Evolutionary conservation across 2,329 filamentous ascomycete species (phyloP), one percentile per base, ranked within the genome.

Genomic region (Pezicula radicicola): DNA sequence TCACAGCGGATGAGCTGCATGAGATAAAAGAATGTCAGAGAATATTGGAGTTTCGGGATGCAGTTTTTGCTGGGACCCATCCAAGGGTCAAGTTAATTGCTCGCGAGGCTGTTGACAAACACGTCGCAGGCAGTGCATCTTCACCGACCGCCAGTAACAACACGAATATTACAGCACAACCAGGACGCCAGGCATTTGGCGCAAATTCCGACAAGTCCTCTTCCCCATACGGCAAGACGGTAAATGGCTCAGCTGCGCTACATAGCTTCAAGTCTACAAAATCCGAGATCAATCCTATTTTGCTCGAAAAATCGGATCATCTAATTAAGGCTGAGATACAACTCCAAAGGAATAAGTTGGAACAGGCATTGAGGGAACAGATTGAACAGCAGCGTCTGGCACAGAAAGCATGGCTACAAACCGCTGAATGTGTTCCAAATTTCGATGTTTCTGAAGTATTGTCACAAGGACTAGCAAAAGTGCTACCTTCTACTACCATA

Each of bases 221-320:
- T 49, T 61, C 53, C 37, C 56, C 51, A 53, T 60, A 57, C 49
- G 55, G 56, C 41, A 55, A 48, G 51, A 62, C 61, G 27, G 54
- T 59, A 12, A 62, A 59, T 50, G 63, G 60, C 41, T 54, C 66
- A 52, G 58, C 66, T 55, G 63, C 65, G 58, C 62, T 69, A 46
- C 63, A 69, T 57, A 70, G 67, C 46, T 51, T 36, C 30, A 62
- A 73, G 63, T 70, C 78, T 59, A 71, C 74, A 53, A 80, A 78
- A 58, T 83, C 84, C 54, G 85, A 87, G 69, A 88, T 94, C 72
- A 84, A 95, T 68, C 89, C 91, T 46, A 84, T 95, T 55, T 78
- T 95, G 61, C 78, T 95, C 69, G 87, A 89, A 66, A 96, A 96
- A 71, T 92, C 91, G 60, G 88, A 91, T 66, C 84, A 89, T 66